Base-by-base conservation (phyloP, 225 moss, liverwort and hornwort species). In the Sphagnum tenellum region DNA sequence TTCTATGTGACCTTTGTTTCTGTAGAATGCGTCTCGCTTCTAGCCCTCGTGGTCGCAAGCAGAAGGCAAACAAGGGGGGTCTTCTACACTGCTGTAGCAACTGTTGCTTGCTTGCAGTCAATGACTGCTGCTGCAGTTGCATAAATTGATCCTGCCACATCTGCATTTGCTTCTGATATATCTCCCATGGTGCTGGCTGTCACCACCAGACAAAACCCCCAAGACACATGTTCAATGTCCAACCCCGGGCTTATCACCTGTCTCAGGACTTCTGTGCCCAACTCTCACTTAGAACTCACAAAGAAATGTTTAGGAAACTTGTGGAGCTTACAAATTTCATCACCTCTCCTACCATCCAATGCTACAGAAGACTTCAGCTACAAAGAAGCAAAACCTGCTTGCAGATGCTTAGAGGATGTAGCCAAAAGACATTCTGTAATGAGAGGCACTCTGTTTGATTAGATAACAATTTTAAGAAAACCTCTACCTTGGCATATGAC, bases 181-280 rank as follows among this genome's bases (percentile, higher is more conserved):
- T 90, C 69, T 93, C 88, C 93, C 96, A 98, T n/a, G 96, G 92
- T 69, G 96, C 86, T 65, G 92, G 92, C 92, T 98, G 96, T 63
- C 55, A 55, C 45, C 53, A 48, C 45, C 52, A 6, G 9, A 69
- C 53, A 67, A 59, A 47, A 12, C 49, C 47, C 47, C 67, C 44
- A 67, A 45, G 45, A 6, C 56, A 44, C 46, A 67, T 14, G 5
- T 56, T 48, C n/a, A 57, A 60, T 4, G 4, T 60, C 7, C 44
- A 60, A 4, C 60, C 45, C 29, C 60, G 4, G 45, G 44, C 45
- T 45, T 52, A 52, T 52, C 52, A 52, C 52, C 6, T 52, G 52
- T 5, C 52, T 52, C 9, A 52, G 29, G 29, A 29, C 29, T 1
- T 29, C 29, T 29, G 29, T 29, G 29, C 29, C 29, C 29, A 29